phyloP scores from a whole-genome alignment of 2,329 filamentous ascomycete genomes.

The Fusarium sp. region DNA sequence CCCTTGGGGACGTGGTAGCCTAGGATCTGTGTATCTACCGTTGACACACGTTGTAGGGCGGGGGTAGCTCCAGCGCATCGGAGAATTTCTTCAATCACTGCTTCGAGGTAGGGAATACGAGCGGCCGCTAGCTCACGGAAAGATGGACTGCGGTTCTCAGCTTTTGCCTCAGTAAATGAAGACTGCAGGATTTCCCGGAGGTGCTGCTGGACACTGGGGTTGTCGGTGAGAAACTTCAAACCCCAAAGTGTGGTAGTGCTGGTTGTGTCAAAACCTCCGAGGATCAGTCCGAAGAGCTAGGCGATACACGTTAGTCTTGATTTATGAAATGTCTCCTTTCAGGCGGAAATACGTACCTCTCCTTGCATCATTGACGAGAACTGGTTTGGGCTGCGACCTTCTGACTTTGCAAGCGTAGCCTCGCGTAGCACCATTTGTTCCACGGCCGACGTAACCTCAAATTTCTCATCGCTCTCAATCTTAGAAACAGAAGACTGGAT shows the following conservation, averaged over 20 bases:
- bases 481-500: not conserved
- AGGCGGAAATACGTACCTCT: not conserved
- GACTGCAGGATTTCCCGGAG: not conserved
- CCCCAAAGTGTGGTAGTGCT: not conserved
- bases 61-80: not conserved
- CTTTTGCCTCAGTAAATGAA: not conserved
- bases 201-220: not conserved
- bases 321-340: accelerated
- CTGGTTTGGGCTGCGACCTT: not conserved
- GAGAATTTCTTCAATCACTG: not conserved
- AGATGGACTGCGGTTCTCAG: not conserved
- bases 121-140: not conserved
- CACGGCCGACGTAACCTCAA: not conserved
- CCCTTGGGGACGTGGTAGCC: not conserved
- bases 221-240: not conserved
- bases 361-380: not conserved
- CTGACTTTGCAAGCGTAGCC: not conserved
- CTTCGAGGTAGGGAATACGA: not conserved
- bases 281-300: not conserved
- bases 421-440: not conserved
- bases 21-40: not conserved
- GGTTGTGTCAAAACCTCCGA: not conserved
- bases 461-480: not conserved
- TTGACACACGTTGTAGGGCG: not conserved
- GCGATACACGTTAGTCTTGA: not conserved